A percentile compares a stretch with the other conserved stretches of the same genome.
Conservation (phyloP, 1,139 yeast genomes). For the Geotrichum reessii region DNA sequence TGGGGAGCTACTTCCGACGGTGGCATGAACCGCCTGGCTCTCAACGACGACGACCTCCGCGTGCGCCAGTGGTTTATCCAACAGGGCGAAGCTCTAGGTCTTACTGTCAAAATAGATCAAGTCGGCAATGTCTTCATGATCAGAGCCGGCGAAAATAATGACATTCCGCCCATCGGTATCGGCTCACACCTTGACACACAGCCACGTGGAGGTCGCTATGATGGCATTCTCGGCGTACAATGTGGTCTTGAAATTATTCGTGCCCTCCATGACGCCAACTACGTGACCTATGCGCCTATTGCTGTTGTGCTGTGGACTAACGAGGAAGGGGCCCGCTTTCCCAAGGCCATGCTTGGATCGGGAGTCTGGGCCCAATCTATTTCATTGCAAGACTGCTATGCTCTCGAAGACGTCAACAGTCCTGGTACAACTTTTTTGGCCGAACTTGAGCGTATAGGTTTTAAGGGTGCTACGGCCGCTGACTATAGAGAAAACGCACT, state of each 20-base stretch:
- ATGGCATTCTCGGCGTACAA: constrained; percentile 64
- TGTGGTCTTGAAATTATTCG: constrained; percentile 62
- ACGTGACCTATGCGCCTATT: constrained; percentile 57
- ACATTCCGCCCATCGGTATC: constrained; percentile 53
- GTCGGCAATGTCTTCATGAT: constrained; percentile 65
- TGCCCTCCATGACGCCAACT: constrained; percentile 54
- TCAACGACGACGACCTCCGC: constrained; percentile 54
- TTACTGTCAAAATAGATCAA: constrained; percentile 53
- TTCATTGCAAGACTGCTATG: constrained; percentile 46
- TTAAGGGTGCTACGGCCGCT: constrained; percentile 48
- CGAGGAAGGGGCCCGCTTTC: constrained; percentile 75
- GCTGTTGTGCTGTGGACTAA: constrained; percentile 67
- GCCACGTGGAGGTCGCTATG: constrained; percentile 75
- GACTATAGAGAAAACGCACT: constrained; percentile 49
- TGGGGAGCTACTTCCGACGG: constrained; percentile 63
- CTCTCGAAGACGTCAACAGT: constrained; percentile 50
- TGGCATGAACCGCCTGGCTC: constrained; percentile 54
- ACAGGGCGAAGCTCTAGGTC: constrained; percentile 51
- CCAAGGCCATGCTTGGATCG: constrained; percentile 58
- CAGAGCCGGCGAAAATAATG: constrained; percentile 50
- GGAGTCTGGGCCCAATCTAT: constrained; percentile 59
- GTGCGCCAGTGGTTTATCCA: constrained; percentile 64
- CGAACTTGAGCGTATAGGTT: constrained; percentile 59
- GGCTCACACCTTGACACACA: constrained; percentile 75
- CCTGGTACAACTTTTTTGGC: constrained; percentile 43